Percentiles rank a stretch among this genome's conserved stretches.
Evolutionary conservation across 2,329 filamentous ascomycete genomes (phyloP).

Genomic region (Fusarium sublunatum): DNA sequence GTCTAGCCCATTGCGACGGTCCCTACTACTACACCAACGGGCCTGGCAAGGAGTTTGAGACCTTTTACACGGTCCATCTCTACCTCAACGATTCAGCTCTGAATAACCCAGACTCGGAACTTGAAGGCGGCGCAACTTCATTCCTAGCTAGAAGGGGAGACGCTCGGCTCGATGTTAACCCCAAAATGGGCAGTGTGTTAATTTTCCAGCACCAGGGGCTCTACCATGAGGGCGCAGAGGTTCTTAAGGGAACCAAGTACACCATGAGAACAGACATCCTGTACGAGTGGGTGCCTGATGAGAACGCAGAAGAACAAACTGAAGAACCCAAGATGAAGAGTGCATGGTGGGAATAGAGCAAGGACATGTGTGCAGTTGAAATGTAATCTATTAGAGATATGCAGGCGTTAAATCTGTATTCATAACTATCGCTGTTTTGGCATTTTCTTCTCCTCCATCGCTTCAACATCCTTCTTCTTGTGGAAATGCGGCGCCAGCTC

Average conservation of each 20-base stretch:
- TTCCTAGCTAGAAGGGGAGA: constrained; percentile 60
- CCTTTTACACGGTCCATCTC: constrained; percentile 67
- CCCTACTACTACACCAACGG: constrained; percentile 67
- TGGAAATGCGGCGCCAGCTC: constrained; percentile 96
- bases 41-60: constrained; percentile 53
- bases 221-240: constrained; percentile 65
- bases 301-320: constrained; percentile 2
- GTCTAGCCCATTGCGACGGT: constrained; percentile 74
- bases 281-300: constrained; percentile 53
- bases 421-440: constrained; percentile 49
- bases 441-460: constrained; percentile 78
- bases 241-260: constrained; percentile 64
- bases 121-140: constrained; percentile 66
- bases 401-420: constrained; percentile 6
- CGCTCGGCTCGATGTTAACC: constrained; percentile 63
- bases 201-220: constrained; percentile 68
- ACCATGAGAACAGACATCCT: constrained; percentile 67
- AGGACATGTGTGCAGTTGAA: not conserved
- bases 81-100: constrained; percentile 53
- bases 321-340: not conserved
- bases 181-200: constrained; percentile 67
- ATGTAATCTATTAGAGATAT: constrained; percentile 12
- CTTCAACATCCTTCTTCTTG: constrained; percentile 90
- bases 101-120: constrained; percentile 39
- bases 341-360: constrained; percentile 3